These are phyloP conservation scores for Schizochytrium sp. DNA, from an alignment of 108 stramenopile species.

Conservation along the genomic window DNA sequence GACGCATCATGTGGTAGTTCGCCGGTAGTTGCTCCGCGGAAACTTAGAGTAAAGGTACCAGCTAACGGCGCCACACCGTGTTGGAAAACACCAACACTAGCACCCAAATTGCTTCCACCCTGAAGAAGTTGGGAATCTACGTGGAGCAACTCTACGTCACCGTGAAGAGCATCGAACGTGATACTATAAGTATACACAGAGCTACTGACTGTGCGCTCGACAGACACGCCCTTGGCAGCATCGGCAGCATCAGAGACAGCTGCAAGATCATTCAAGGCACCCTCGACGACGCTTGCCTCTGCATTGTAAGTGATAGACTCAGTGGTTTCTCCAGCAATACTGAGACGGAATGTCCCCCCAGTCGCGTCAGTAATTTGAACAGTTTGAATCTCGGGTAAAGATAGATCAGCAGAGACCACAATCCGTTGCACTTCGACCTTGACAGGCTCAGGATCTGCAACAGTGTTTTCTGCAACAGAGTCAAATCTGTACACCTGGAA, in stretches of 20 bases:
- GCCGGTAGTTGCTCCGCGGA: slow-evolving; percentile 75
- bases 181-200: slow-evolving; percentile 41
- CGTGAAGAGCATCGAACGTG: slow-evolving; percentile 63
- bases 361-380: slow-evolving; percentile 60
- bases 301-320: slow-evolving; percentile 69
- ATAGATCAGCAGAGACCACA: slow-evolving; percentile 66
- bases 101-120: neutral
- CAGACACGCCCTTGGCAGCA: slow-evolving; percentile 61
- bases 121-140: slow-evolving; percentile 46
- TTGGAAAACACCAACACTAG: neutral
- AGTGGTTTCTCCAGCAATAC: slow-evolving; percentile 61
- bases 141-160: slow-evolving; percentile 59
- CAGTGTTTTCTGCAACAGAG: slow-evolving; percentile 76
- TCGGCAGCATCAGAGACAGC: slow-evolving; percentile 35
- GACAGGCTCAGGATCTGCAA: slow-evolving; percentile 79
- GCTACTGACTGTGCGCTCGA: neutral
- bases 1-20: slow-evolving; percentile 74
- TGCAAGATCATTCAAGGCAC: slow-evolving; percentile 63
- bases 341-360: slow-evolving; percentile 68
- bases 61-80: slow-evolving; percentile 69
- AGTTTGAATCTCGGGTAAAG: slow-evolving; percentile 65
- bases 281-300: slow-evolving; percentile 60
- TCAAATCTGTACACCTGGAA: slow-evolving; percentile 82
- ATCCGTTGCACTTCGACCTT: slow-evolving; percentile 81
- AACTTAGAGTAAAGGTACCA: slow-evolving; percentile 80